These are phyloP conservation scores for Chrysanthemum seticuspe DNA, from an alignment of 129 eudicot genomes.

Conservation along the genomic window DNA sequence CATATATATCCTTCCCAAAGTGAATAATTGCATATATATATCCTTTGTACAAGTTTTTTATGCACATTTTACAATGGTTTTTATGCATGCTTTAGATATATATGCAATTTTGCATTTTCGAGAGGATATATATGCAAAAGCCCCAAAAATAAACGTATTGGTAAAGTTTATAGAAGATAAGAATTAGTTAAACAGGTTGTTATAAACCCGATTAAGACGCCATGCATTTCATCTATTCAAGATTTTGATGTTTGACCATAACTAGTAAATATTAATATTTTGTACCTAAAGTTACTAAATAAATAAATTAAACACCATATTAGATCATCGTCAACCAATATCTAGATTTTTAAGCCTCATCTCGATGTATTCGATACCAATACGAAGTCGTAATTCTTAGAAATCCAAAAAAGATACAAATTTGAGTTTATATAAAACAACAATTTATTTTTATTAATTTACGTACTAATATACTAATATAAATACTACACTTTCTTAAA, in stretches of 20 bases:
- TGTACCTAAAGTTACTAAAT: not conserved
- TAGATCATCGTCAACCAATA: not conserved
- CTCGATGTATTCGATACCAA: not conserved
- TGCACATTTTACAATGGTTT: no score
- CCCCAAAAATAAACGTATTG: conserved; percentile 14
- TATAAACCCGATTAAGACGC: conserved; percentile 26
- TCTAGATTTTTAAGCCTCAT: not conserved
- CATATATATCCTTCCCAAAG: no score
- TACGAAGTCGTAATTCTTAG: not conserved
- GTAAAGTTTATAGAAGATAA: conserved; percentile 8
- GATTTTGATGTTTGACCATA: conserved; percentile 28
- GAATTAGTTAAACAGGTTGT: conserved; percentile 21
- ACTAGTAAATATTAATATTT: not conserved
- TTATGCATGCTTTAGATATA: no score
- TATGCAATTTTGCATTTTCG: no score
- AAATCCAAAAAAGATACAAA: not conserved
- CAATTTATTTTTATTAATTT: not conserved
- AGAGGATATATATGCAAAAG: no score
- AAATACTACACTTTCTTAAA: conserved; percentile 22
- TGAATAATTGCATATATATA: no score
- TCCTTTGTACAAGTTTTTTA: no score
- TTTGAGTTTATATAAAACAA: not conserved
- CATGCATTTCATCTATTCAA: conserved; percentile 12
- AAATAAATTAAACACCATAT: not conserved
- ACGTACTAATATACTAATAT: conserved; percentile 23